phyloP scores from a whole-genome alignment of 2,329 filamentous ascomycete species.

The Mycosphaerella arachidis region DNA sequence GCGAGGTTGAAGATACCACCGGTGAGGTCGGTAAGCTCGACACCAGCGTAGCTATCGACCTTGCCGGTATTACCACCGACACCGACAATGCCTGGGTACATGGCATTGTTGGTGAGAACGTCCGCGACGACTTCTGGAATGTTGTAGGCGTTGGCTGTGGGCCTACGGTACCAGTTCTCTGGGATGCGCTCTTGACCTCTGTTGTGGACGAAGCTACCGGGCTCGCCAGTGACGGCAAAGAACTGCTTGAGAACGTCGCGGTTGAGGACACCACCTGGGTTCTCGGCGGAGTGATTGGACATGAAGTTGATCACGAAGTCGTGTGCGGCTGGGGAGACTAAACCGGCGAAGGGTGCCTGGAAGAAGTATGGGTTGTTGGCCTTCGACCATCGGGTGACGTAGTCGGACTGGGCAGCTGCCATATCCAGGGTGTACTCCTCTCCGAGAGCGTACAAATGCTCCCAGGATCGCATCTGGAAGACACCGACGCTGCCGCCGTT shows the following conservation, averaged over 20 bases:
- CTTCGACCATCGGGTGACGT: slow-evolving; percentile 15
- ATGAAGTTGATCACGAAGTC: slow-evolving; percentile 7
- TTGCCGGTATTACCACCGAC: slow-evolving; percentile 35
- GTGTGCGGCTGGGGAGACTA: slow-evolving; percentile 7
- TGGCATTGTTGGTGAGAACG: slow-evolving; percentile 4
- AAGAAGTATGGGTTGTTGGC: slow-evolving; percentile 33
- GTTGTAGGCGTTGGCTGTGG: slow-evolving; percentile 18
- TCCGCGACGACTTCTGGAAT: slow-evolving; percentile 22
- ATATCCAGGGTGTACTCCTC: too few species aligned
- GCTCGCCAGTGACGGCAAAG: slow-evolving; percentile 20
- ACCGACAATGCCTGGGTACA: slow-evolving; percentile 25
- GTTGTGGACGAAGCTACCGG: slow-evolving; percentile 12
- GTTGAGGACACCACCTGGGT: slow-evolving; percentile 12
- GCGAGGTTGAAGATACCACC: slow-evolving; percentile 25
- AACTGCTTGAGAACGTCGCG: slow-evolving; percentile 18
- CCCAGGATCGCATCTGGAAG: slow-evolving; percentile 12
- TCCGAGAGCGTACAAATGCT: slow-evolving; percentile 5
- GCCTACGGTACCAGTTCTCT: slow-evolving; percentile 33
- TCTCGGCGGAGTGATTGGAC: too few species aligned
- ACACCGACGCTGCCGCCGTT: slow-evolving; percentile 9
- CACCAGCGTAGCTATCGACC: slow-evolving; percentile 29
- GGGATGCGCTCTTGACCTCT: slow-evolving; percentile 34
- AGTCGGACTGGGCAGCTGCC: neutral
- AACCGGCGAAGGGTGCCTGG: slow-evolving; percentile 19
- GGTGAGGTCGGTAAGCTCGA: slow-evolving; percentile 34